phyloP scores from a whole-genome alignment of 2,329 filamentous ascomycete genomes.

The Juglanconis sp. region DNA sequence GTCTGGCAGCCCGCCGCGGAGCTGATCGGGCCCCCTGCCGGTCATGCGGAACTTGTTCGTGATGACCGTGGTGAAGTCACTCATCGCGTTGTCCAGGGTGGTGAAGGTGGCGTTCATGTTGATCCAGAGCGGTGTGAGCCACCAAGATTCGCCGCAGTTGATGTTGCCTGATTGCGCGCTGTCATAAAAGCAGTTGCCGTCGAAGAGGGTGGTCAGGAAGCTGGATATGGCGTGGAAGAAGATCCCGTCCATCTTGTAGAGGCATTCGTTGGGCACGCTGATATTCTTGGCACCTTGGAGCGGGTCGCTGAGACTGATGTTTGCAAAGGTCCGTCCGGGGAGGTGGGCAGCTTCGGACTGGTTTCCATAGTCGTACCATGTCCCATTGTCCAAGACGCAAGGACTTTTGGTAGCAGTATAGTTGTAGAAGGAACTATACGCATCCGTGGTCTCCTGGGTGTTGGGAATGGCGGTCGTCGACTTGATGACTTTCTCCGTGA shows the following conservation, averaged over 20 bases:
- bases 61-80: slow-evolving; percentile 13
- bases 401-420: slow-evolving; percentile 15
- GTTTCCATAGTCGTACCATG: slow-evolving; percentile 14
- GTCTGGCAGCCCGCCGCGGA: neutral
- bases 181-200: slow-evolving; percentile 15
- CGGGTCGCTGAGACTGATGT: slow-evolving; percentile 1
- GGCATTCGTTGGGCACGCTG: slow-evolving; percentile 20
- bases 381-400: slow-evolving; percentile 17
- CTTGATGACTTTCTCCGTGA: slow-evolving; percentile 11
- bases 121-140: slow-evolving; percentile 17
- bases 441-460: neutral
- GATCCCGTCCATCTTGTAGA: slow-evolving; percentile 21
- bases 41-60: slow-evolving; percentile 18
- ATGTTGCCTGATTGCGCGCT: slow-evolving; percentile 13
- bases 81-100: slow-evolving; percentile 9
- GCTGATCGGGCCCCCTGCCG: slow-evolving; percentile 6
- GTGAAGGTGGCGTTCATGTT: slow-evolving; percentile 16
- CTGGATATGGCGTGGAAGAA: slow-evolving; percentile 15
- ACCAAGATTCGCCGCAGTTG: slow-evolving; percentile 16
- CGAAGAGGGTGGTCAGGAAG: slow-evolving; percentile 16
- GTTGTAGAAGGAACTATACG: neutral
- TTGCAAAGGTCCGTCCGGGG: slow-evolving; percentile 15
- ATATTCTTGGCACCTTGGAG: neutral
- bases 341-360: slow-evolving; percentile 9
- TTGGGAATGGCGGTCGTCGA: slow-evolving; percentile 2